Base-by-base conservation (phyloP, 352 stramenopile species). In the Phytophthora quininea region DNA sequence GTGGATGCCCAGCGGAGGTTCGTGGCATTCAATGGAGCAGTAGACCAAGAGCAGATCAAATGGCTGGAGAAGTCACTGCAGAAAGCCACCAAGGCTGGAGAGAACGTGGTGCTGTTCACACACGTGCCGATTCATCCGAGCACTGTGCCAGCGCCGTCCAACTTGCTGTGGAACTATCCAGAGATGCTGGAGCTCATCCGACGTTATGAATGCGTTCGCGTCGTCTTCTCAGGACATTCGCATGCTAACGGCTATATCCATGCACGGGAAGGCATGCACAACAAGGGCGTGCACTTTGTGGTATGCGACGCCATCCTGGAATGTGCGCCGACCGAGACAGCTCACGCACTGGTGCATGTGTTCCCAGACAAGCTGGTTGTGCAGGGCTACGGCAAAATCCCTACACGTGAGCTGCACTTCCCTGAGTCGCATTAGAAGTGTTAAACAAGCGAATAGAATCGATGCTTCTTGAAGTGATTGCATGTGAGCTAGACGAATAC, bases 121-220 rank as follows among this genome's bases (percentile, higher is more conserved):
- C 88, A 96, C 55, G 77, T 90, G 4, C 88, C 88, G 10, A 66
- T 92, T 31, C 82, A 91, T 43, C 84, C 80, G 1, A 75, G 48
- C 30, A 77, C 79, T 15, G 54, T 59, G 42, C 69, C 71, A 6
- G 40, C 57, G 49, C 60, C 72, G 50, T 78, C 77, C 11, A 77
- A 71, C 53, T 64, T 94, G 56, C 71, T 93, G 12, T 96, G 88
- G 88, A 93, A 96, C 65, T 94, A 91, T 69, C 63, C 86, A 27
- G 76, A 88, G 59, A 62, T 94, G 19, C 55, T 94, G 19, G 62
- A 67, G 27, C 49, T 86, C 19, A 72, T 94, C 24, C 58, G 72
- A n/a, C 62, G 60, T 7, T 65, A 71, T 55, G 31, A 63, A 2
- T 87, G 79, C 47, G 84, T 96, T 32, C 76, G 82, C 19, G 80